phyloP scores from a whole-genome alignment of 1,284 basidiomycete species.

The Sphagnurus paluster region DNA sequence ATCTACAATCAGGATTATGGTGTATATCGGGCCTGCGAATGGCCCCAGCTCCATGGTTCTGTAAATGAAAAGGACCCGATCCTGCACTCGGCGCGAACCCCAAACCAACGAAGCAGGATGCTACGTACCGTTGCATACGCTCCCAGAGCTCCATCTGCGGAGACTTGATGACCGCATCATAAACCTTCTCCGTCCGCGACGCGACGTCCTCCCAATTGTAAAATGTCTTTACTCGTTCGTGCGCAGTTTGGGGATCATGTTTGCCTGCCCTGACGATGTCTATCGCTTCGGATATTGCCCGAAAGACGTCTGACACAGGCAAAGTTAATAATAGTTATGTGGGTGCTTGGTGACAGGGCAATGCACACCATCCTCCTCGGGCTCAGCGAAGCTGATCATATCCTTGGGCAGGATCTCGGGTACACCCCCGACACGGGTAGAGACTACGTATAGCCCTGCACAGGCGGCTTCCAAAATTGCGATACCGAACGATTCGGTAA shows the following conservation, averaged over 20 bases:
- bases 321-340: background rate
- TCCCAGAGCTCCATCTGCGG: conserved; percentile 67
- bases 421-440: conserved; percentile 92
- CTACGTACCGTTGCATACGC: conserved; percentile 65
- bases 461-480: conserved; percentile 96
- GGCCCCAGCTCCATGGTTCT: conserved; percentile 73
- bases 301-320: conserved; percentile 69
- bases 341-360: background rate
- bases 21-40: conserved; percentile 77
- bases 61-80: conserved; percentile 1
- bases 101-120: background rate
- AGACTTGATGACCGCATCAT: conserved; percentile 64
- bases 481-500: conserved; percentile 98
- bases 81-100: background rate
- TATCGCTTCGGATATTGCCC: conserved; percentile 83
- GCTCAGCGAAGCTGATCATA: conserved; percentile 92
- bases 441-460: conserved; percentile 92
- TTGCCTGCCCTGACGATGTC: conserved; percentile 62
- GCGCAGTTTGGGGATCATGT: conserved; percentile 81
- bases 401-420: conserved; percentile 93
- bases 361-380: conserved; percentile 73
- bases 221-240: conserved; percentile 76
- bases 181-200: conserved; percentile 81
- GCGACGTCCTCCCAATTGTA: conserved; percentile 91
- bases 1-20: conserved; percentile 77